A percentile compares a stretch with the other conserved stretches of the same genome.
Evolutionary conservation across 148 eudicot genomes (phyloP).

Genomic region (Vaccinium macrocarpon): DNA sequence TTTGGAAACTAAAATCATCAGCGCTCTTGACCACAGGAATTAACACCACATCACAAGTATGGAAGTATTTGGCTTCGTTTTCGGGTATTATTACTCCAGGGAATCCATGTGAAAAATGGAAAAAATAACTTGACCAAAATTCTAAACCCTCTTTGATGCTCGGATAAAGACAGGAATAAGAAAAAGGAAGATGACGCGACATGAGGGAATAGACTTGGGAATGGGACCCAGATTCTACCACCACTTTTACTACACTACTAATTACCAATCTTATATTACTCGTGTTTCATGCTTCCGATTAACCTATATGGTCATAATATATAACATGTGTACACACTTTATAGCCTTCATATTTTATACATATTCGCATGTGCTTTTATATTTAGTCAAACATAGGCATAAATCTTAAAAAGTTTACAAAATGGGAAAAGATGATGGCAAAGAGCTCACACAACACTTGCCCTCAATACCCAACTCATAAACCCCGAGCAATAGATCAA

Average conservation of each 20-base stretch:
- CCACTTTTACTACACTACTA: background rate
- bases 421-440: background rate
- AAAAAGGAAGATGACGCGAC: background rate
- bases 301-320: too few relatives aligned
- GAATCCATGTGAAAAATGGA: too few relatives aligned
- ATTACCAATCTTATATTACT: background rate
- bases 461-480: background rate
- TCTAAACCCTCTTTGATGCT: too few relatives aligned
- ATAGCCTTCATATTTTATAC: background rate
- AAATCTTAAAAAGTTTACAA: background rate
- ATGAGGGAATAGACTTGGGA: background rate
- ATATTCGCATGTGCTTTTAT: background rate
- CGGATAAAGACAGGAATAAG: background rate
- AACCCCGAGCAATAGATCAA: background rate
- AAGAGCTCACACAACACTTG: background rate
- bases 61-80: too few relatives aligned
- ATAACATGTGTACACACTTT: background rate
- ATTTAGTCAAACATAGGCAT: background rate
- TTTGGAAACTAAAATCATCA: too few relatives aligned
- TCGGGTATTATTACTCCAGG: too few relatives aligned
- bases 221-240: background rate
- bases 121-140: too few relatives aligned
- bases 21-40: too few relatives aligned
- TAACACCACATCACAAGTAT: too few relatives aligned
- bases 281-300: constrained; percentile 8